Percentiles rank a stretch among this genome's conserved stretches.
phyloP scores from a whole-genome alignment of 306 rosid species.

The Sindora glabra region DNA sequence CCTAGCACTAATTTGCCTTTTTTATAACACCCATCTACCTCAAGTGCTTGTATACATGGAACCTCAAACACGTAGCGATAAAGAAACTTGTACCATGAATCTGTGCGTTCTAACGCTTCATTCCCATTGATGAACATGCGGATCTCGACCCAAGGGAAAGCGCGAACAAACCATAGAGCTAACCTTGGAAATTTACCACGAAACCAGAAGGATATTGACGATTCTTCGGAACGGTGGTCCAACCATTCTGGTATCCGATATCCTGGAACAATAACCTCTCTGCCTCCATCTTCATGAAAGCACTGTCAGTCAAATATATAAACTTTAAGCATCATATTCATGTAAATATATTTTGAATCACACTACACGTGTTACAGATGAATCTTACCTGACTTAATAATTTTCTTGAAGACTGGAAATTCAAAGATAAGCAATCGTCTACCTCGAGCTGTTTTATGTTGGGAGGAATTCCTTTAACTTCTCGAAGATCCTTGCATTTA shows the following conservation, averaged over 20 bases:
- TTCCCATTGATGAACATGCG: too few species aligned
- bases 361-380: neutral
- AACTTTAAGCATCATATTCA: too few species aligned
- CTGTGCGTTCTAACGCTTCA: too few species aligned
- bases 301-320: neutral
- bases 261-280: neutral
- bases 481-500: neutral
- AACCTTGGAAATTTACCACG: neutral
- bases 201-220: neutral
- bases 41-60: too few species aligned
- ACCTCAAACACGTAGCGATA: too few species aligned
- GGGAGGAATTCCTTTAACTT: neutral
- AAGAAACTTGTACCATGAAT: too few species aligned
- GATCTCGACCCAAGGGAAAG: too few species aligned
- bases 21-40: too few species aligned
- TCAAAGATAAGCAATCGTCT: neutral
- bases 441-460: neutral
- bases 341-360: neutral
- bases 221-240: neutral
- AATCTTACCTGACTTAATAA: conserved; percentile 13
- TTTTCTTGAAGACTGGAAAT: neutral
- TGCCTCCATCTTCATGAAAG: neutral
- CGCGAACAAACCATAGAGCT: neutral
- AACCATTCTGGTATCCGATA: neutral
- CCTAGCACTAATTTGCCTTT: too few species aligned